Conservation (phyloP, 164 flowering plant genomes). For the Echeveria elegans region DNA sequence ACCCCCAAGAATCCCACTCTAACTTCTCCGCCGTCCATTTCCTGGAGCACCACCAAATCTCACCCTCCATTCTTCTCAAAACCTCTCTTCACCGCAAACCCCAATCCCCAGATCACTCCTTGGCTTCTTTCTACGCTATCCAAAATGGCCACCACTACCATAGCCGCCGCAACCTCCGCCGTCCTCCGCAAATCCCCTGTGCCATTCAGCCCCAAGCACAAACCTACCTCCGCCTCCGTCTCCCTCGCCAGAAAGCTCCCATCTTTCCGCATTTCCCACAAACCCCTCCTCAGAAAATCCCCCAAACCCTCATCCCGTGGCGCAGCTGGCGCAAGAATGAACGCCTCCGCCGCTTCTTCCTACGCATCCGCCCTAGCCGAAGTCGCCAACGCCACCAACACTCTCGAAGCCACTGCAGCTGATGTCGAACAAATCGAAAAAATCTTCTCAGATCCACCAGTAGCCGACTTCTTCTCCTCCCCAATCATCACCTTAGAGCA, state of each 20-base stretch:
- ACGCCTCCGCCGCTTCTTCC: constrained; percentile 46
- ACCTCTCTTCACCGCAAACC: background rate
- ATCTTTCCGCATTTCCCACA: constrained; percentile 37
- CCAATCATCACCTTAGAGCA: constrained; percentile 40
- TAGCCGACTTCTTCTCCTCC: constrained; percentile 42
- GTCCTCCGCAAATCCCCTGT: too few species aligned
- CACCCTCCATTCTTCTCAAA: too few species aligned
- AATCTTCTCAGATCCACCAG: constrained; percentile 37
- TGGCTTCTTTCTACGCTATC: background rate
- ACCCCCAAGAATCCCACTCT: background rate
- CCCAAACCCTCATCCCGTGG: constrained; percentile 11
- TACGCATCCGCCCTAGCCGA: constrained; percentile 79
- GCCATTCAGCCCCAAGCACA: too few species aligned
- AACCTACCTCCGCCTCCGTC: constrained; percentile 19
- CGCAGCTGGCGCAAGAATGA: constrained; percentile 36
- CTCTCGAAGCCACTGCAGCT: constrained; percentile 54
- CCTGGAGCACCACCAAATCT: background rate
- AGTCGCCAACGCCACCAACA: constrained; percentile 45
- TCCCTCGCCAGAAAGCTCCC: constrained; percentile 13
- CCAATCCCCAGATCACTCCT: background rate
- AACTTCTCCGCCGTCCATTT: background rate
- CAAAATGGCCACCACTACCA: too few species aligned
- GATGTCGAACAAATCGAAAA: constrained; percentile 62
- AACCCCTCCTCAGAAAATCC: constrained; percentile 21
- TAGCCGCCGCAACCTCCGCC: too few species aligned